These are phyloP conservation scores for Apiospora pterosperma DNA, from an alignment of 2,329 filamentous ascomycete species.

Conservation along the genomic window DNA sequence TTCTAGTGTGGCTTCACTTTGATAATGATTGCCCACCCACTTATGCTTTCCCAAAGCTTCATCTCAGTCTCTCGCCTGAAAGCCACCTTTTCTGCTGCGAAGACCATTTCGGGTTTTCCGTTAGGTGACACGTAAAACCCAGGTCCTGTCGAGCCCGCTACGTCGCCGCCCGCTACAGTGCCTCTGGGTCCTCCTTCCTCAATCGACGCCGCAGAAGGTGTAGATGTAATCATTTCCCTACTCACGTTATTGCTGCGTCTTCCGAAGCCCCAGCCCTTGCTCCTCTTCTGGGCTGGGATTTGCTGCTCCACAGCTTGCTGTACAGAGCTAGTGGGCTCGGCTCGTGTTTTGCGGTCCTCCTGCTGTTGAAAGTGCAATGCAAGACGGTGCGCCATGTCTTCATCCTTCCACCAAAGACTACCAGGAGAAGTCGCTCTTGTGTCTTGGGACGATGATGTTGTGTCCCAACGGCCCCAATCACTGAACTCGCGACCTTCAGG, in stretches of 20 bases:
- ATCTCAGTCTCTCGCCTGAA: constrained; percentile 50
- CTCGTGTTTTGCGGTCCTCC: constrained; percentile 7
- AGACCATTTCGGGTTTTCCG: constrained; percentile 29
- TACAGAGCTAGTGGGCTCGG: constrained; percentile 17
- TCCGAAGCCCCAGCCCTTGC: constrained; percentile 24
- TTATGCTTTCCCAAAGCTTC: constrained; percentile 47
- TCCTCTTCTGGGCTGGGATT: constrained; percentile 26
- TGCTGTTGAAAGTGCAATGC: constrained; percentile 36
- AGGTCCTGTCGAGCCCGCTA: neutral
- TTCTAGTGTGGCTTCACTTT: constrained; percentile 23
- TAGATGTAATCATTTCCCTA: neutral
- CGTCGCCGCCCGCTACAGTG: constrained; percentile 6
- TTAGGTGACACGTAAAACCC: neutral
- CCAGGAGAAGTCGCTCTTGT: constrained; percentile 1
- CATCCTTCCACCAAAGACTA: constrained; percentile 43
- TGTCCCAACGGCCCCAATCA: constrained; percentile 43
- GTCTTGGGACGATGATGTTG: constrained; percentile 12
- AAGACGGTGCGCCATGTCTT: constrained; percentile 41
- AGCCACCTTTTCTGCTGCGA: constrained; percentile 43
- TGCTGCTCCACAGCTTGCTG: constrained; percentile 27
- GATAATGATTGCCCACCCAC: constrained; percentile 48
- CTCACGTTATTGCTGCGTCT: neutral
- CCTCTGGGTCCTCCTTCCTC: constrained; percentile 29
- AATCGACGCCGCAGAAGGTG: constrained; percentile 10
- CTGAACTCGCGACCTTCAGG: constrained; percentile 31